phyloP scores from a whole-genome alignment of 2,329 filamentous ascomycete species.

The Fusarium lateritium region DNA sequence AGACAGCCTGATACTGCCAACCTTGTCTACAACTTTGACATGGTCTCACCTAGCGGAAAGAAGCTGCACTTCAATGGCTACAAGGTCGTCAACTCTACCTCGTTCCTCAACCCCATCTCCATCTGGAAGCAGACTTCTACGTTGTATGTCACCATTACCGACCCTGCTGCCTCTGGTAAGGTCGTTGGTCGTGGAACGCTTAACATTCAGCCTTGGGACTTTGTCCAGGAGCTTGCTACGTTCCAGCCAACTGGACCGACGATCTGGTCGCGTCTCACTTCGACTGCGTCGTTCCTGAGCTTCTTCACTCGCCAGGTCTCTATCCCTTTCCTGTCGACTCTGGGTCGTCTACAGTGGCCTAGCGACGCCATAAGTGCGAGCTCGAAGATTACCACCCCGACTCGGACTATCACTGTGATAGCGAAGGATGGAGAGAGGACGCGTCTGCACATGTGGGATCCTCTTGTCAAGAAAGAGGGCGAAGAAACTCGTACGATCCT shows the following conservation, averaged over 20 bases:
- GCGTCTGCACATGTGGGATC: slow-evolving; percentile 70
- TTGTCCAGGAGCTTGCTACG: slow-evolving; percentile 69
- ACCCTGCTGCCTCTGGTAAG: slow-evolving; percentile 37
- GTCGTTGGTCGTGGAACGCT: slow-evolving; percentile 72
- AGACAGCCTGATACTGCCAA: slow-evolving; percentile 70
- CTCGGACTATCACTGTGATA: slow-evolving; percentile 59
- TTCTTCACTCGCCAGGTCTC: slow-evolving; percentile 27
- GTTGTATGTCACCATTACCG: slow-evolving; percentile 72
- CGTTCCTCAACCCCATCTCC: slow-evolving; percentile 67
- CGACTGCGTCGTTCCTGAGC: slow-evolving; percentile 18
- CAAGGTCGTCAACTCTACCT: slow-evolving; percentile 73
- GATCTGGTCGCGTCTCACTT: slow-evolving; percentile 9
- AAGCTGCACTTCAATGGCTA: slow-evolving; percentile 72
- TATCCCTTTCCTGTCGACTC: slow-evolving; percentile 37
- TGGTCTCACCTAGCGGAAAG: slow-evolving; percentile 67
- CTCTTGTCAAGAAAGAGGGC: slow-evolving; percentile 52
- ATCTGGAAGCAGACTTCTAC: slow-evolving; percentile 76
- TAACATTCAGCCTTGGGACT: slow-evolving; percentile 67
- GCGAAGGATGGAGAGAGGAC: slow-evolving; percentile 68
- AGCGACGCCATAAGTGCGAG: slow-evolving; percentile 8
- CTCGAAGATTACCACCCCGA: slow-evolving; percentile 49
- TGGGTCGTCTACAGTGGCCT: slow-evolving; percentile 40
- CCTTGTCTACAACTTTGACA: slow-evolving; percentile 73
- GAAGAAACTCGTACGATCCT: slow-evolving; percentile 57
- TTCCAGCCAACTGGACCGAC: slow-evolving; percentile 54